Conservation (phyloP, 192 early-diverging fungal genomes). For the Podila horticola region DNA sequence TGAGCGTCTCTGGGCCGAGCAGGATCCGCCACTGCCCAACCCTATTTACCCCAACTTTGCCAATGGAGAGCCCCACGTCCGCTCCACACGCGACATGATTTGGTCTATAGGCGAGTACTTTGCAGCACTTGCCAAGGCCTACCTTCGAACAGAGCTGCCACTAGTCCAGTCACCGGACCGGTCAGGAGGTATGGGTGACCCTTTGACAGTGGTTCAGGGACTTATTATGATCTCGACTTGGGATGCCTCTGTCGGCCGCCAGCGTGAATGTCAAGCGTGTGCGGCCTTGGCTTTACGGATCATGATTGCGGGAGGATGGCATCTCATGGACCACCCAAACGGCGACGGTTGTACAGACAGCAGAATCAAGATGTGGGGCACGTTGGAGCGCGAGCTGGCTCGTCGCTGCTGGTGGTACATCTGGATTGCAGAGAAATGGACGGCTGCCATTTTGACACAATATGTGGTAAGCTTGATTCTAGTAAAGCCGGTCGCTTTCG, state of each 20-base stretch:
- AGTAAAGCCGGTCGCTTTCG: neutral
- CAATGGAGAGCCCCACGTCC: slow-evolving; percentile 42
- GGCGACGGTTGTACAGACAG: slow-evolving; percentile 50
- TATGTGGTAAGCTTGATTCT: slow-evolving; percentile 29
- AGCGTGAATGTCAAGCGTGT: slow-evolving; percentile 47
- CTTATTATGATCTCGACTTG: slow-evolving; percentile 48
- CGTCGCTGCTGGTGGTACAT: slow-evolving; percentile 51
- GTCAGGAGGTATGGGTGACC: slow-evolving; percentile 41
- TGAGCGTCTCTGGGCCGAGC: slow-evolving; percentile 42
- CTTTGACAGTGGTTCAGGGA: slow-evolving; percentile 45
- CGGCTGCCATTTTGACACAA: slow-evolving; percentile 42
- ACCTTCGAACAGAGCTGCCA: slow-evolving; percentile 41
- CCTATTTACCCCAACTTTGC: slow-evolving; percentile 42
- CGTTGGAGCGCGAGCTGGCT: slow-evolving; percentile 50
- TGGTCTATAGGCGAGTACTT: slow-evolving; percentile 52
- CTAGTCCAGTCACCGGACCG: slow-evolving; percentile 47
- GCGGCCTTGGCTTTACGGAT: slow-evolving; percentile 44
- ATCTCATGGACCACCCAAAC: slow-evolving; percentile 48
- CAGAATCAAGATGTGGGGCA: slow-evolving; percentile 52
- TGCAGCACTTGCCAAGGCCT: slow-evolving; percentile 39
- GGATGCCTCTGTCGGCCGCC: slow-evolving; percentile 49
- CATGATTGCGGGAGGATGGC: slow-evolving; percentile 53
- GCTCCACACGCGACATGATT: slow-evolving; percentile 44
- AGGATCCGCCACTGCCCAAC: slow-evolving; percentile 39
- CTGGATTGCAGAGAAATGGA: slow-evolving; percentile 50